phyloP scores from a whole-genome alignment of 352 stramenopile genomes.

The Phytophthora citricola region DNA sequence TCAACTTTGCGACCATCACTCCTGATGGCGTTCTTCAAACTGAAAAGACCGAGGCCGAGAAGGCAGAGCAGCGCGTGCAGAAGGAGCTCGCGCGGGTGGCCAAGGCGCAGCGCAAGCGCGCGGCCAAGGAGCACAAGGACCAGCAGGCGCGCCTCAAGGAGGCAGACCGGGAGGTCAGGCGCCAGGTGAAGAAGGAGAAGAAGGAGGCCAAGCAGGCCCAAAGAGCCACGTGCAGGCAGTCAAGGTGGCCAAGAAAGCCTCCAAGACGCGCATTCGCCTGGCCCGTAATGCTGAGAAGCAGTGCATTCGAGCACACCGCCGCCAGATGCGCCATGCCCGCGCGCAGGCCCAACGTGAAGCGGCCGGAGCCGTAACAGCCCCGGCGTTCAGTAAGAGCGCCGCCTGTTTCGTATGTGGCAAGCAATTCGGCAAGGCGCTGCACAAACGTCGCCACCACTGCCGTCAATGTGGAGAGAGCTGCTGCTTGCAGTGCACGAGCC shows the following conservation, averaged over 20 bases:
- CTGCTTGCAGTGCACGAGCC: conserved; percentile 59
- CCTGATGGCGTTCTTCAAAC: conserved; percentile 36
- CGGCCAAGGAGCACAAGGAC: conserved; percentile 26
- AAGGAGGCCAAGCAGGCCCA: conserved; percentile 22
- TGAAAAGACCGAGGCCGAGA: conserved; percentile 37
- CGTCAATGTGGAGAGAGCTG: conserved; percentile 70
- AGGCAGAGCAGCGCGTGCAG: conserved; percentile 21
- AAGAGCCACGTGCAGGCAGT: conserved; percentile 26
- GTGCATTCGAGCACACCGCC: neutral
- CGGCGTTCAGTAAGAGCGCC: conserved; percentile 42
- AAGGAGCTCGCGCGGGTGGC: conserved; percentile 36
- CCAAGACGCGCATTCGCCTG: conserved; percentile 25
- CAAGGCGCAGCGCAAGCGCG: conserved; percentile 34
- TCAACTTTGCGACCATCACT: conserved; percentile 21
- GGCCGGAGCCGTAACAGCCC: conserved; percentile 2
- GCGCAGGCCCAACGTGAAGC: neutral
- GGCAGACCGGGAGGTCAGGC: conserved; percentile 24
- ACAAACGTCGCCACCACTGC: conserved; percentile 65
- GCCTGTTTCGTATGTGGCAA: conserved; percentile 53
- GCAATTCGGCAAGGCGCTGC: conserved; percentile 41
- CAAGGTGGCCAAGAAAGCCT: conserved; percentile 34
- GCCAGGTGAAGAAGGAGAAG: conserved; percentile 18
- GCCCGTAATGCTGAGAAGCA: conserved; percentile 32
- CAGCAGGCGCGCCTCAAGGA: conserved; percentile 23
- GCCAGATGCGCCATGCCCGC: neutral